Percentiles rank a stretch among this genome's conserved stretches.
Conservation (phyloP, 768 basidiomycete species). For the Tricholoma saponaceum region DNA sequence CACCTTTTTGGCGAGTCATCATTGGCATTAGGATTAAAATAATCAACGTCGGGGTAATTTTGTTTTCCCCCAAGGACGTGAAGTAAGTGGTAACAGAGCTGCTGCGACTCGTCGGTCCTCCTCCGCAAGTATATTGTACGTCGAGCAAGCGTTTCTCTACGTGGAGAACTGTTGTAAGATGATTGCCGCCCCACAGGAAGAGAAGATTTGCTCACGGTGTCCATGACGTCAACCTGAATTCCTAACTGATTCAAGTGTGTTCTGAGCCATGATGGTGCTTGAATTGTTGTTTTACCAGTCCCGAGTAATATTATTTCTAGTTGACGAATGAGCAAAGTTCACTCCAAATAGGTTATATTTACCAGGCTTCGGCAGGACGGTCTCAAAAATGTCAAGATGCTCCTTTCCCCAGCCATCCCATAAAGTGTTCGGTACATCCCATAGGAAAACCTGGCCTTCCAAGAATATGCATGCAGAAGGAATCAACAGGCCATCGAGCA, state of each 20-base stretch:
- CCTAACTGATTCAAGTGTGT: slow-evolving; percentile 70
- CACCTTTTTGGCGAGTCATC: not conserved
- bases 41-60: slow-evolving; percentile 8
- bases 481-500: slow-evolving; percentile 76
- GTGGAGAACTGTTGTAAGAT: not conserved
- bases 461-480: slow-evolving; percentile 79
- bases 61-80: slow-evolving; percentile 48
- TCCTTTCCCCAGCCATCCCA: slow-evolving; percentile 73
- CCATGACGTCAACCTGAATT: slow-evolving; percentile 87
- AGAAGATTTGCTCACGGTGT: slow-evolving; percentile 52
- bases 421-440: slow-evolving; percentile 70
- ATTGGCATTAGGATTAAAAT: not conserved
- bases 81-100: slow-evolving; percentile 71
- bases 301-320: slow-evolving; percentile 89
- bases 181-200: not conserved
- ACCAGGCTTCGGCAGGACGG: slow-evolving; percentile 86
- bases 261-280: slow-evolving; percentile 65
- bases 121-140: slow-evolving; percentile 90
- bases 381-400: slow-evolving; percentile 77
- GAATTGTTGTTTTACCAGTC: slow-evolving; percentile 69
- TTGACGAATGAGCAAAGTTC: not conserved
- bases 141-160: slow-evolving; percentile 90
- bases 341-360: slow-evolving; percentile 17
- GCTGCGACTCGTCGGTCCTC: slow-evolving; percentile 93
- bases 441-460: slow-evolving; percentile 83